phyloP scores from a whole-genome alignment of 148 eudicot genomes.

The Gaultheria prostrata region DNA sequence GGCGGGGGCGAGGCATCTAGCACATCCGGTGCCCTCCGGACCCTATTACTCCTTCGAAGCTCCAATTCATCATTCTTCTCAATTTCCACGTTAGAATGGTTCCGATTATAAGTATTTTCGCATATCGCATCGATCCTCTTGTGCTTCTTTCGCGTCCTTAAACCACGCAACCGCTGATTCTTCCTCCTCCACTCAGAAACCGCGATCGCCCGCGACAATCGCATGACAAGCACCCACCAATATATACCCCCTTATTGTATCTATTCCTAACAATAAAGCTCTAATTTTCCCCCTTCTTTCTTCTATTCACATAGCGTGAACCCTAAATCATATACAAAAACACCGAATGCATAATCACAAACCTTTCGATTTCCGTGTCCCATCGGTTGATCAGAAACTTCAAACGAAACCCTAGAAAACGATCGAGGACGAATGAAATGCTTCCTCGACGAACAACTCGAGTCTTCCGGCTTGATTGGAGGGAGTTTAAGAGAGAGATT shows the following conservation, averaged over 20 bases:
- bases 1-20: conserved; percentile 85
- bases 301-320: not conserved
- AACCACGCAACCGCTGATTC: conserved; percentile 39
- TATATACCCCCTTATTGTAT: not conserved
- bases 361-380: conserved; percentile 13
- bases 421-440: not conserved
- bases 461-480: conserved; percentile 10
- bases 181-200: conserved; percentile 39
- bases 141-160: conserved; percentile 65
- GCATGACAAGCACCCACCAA: conserved; percentile 51
- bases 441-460: conserved; percentile 11
- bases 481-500: conserved; percentile 10
- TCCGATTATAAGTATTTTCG: conserved; percentile 57
- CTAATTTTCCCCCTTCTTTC: not conserved
- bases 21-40: conserved; percentile 58
- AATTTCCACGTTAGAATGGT: conserved; percentile 29
- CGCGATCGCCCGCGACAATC: conserved; percentile 46
- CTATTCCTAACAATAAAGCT: not conserved
- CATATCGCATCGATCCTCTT: conserved; percentile 78
- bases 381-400: conserved; percentile 17
- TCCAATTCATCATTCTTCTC: conserved; percentile 51
- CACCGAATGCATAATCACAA: not conserved
- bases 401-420: conserved; percentile 46
- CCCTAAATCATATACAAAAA: not conserved
- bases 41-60: conserved; percentile 72